phyloP scores from a whole-genome alignment of 1,284 basidiomycete genomes.

The Heterobasidion irregulare region DNA sequence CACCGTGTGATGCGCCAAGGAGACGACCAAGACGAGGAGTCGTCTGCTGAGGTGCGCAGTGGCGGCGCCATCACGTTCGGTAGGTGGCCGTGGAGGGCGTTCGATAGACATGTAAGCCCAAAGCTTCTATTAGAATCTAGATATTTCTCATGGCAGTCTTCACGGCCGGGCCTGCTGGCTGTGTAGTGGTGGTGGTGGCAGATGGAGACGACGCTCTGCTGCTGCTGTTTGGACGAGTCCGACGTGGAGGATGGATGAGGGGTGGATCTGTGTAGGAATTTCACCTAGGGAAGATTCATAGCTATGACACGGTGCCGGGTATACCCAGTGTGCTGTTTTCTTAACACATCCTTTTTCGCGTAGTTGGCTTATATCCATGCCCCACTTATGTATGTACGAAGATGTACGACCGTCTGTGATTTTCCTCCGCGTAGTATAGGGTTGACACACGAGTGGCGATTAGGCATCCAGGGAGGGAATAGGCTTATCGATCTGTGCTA shows the following conservation, averaged over 20 bases:
- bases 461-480: no score
- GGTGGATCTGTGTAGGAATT: background rate
- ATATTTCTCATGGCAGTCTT: background rate
- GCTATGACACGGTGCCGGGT: background rate
- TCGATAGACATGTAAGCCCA: constrained; percentile 57
- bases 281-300: no score
- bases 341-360: background rate
- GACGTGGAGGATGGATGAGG: constrained; percentile 23
- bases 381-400: background rate
- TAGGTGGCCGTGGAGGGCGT: constrained; percentile 53
- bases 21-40: constrained; percentile 6
- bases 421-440: no score
- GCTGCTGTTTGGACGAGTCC: constrained; percentile 31
- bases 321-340: background rate
- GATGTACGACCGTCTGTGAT: background rate
- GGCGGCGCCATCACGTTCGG: constrained; percentile 41
- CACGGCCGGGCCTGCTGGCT: constrained; percentile 1
- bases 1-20: background rate
- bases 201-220: constrained; percentile 53
- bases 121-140: background rate
- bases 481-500: no score
- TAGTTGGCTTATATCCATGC: background rate
- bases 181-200: constrained; percentile 76
- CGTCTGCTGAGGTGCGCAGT: constrained; percentile 22
- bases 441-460: no score